Percentiles rank a stretch among this genome's conserved stretches.
Conservation (phyloP, 345 rosid genomes). For the Erucastrum elatum region DNA sequence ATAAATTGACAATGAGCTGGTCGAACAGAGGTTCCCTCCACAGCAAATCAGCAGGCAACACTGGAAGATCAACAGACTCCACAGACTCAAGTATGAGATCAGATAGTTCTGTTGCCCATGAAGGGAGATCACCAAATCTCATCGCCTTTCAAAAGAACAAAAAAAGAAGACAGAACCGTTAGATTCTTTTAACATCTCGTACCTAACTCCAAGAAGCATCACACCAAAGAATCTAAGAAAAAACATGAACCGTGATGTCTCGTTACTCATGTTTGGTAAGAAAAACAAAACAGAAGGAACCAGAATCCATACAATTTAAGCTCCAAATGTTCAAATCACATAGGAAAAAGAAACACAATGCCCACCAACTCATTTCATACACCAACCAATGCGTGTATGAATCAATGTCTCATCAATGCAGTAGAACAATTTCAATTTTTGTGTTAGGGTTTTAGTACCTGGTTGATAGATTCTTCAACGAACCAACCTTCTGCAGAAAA, state of each 20-base stretch:
- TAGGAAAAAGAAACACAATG: not conserved
- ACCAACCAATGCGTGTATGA: not conserved
- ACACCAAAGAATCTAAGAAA: not conserved
- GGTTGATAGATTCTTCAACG: not conserved
- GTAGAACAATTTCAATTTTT: not conserved
- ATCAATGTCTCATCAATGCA: not conserved
- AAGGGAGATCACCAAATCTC: slow-evolving; percentile 90
- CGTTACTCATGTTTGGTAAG: not conserved
- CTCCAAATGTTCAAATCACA: not conserved
- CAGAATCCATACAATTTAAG: not conserved
- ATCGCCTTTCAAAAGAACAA: slow-evolving; percentile 52
- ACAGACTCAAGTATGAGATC: slow-evolving; percentile 52
- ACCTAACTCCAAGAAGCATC: slow-evolving; percentile 6
- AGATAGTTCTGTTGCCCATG: slow-evolving; percentile 65
- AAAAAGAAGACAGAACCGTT: not conserved
- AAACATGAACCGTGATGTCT: not conserved
- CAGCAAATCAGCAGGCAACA: slow-evolving; percentile 58
- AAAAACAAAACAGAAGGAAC: not conserved
- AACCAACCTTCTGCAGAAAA: slow-evolving; percentile 78
- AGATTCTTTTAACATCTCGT: not conserved
- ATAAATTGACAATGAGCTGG: slow-evolving; percentile 73
- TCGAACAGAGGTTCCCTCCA: slow-evolving; percentile 83
- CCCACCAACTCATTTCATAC: slow-evolving; percentile 10
- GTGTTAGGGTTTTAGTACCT: slow-evolving; percentile 42
- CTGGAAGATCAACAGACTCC: slow-evolving; percentile 29